Evolutionary conservation across 148 eudicot species (phyloP), one percentile per base, ranked within the genome.

Genomic region (Fagopyrum esculentum): DNA sequence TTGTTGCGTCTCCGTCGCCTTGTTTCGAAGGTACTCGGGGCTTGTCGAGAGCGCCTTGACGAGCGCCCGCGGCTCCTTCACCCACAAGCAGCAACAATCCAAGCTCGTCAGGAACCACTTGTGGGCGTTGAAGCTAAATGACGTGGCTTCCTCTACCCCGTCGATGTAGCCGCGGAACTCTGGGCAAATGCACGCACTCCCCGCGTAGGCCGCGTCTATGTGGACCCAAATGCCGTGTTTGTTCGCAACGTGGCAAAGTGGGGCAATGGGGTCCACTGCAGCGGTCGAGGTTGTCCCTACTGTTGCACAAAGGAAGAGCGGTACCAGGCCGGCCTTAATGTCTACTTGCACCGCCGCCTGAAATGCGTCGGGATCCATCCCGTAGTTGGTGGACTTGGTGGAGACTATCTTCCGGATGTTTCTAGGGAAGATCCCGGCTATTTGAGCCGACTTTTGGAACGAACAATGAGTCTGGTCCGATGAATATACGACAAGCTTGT

Each of bases 201-300:
- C 90, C 1, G 86, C 90, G 45, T 89, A 89, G 0, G 93, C 93
- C 1, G 91, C 89, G 52, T 84, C 91, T 0, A 87, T 78, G 74
- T 85, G 89, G 5, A 84, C 80, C 87, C 89, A 88, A 40, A 88
- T 75, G 1, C 51, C 68, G 57, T 74, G 78, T 3, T 82, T 77
- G 40, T 82, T 80, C 0, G 83, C 85, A 16, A 82, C 77, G 6
- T 77, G 74, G 22, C 83, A 78, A 1, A 85, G 76, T 0, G 74
- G 74, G 10, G 72, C 77, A 9, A 85, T 15, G 0, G 77, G 77
- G 69, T 85, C 87, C 19, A 85, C 84, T 0, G 87, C 87, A 0
- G 85, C 72, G 0, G 84, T 75, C 0, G 87, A 81, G 16, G 85
- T 85, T 16, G 87, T 85, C 45, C 87, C 87, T 4, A 85, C 78